A percentile compares a stretch with the other conserved stretches of the same genome.
phyloP scores from a whole-genome alignment of 1,284 basidiomycete genomes.

The Sporisorium exsertum region DNA sequence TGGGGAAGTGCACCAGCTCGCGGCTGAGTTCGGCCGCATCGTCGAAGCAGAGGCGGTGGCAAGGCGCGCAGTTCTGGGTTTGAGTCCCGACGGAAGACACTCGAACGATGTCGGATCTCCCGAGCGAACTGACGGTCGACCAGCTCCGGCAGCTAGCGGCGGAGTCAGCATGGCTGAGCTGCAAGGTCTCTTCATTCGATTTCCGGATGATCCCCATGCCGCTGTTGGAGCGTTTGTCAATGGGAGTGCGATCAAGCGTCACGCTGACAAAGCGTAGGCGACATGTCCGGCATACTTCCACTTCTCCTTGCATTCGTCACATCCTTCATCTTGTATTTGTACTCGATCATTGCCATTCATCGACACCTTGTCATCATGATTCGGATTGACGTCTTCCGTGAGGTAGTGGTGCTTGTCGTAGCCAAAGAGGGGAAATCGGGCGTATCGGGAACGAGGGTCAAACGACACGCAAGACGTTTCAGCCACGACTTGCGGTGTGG shows the following conservation, averaged over 20 bases:
- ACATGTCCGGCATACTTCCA: not conserved
- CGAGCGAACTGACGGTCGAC: conserved; percentile 11
- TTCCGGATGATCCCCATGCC: conserved; percentile 58
- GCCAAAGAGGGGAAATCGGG: not conserved
- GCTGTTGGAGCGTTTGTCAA: conserved; percentile 57
- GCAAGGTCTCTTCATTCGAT: conserved; percentile 68
- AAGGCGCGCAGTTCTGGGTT: conserved; percentile 37
- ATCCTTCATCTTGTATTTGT: conserved; percentile 6
- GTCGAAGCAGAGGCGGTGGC: conserved; percentile 43
- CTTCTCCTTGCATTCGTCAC: not conserved
- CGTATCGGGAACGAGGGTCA: not conserved
- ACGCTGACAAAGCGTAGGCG: conserved; percentile 9
- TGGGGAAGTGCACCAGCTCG: conserved; percentile 28
- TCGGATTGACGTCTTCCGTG: not conserved
- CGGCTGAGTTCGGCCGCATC: conserved; percentile 29
- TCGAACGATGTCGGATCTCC: not conserved
- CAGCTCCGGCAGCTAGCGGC: conserved; percentile 55
- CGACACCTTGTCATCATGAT: not conserved
- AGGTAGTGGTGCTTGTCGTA: not conserved
- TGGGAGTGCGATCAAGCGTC: conserved; percentile 23
- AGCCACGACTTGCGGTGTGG: not conserved
- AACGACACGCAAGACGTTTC: conserved; percentile 2
- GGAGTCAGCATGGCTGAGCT: conserved; percentile 69
- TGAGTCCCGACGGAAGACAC: conserved; percentile 39
- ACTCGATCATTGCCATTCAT: not conserved